phyloP scores from a whole-genome alignment of 2,329 filamentous ascomycete genomes.

The Aureobasidium zeae region DNA sequence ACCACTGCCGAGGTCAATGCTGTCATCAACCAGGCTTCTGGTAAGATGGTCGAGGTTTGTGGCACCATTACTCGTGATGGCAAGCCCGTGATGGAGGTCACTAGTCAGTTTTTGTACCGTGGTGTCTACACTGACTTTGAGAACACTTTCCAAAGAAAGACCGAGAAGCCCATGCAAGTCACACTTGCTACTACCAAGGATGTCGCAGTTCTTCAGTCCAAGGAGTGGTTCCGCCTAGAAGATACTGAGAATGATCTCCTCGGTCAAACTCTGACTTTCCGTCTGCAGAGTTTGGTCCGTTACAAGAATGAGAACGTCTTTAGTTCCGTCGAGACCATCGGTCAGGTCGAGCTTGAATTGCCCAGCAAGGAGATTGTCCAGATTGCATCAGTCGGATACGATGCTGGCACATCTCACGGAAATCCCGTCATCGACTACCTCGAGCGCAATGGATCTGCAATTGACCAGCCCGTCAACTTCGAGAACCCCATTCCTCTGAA shows the following conservation, averaged over 20 bases:
- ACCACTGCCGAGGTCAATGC: slow-evolving; percentile 95
- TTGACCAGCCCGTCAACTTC: slow-evolving; percentile 94
- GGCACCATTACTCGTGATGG: slow-evolving; percentile 83
- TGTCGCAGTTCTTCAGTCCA: slow-evolving; percentile 84
- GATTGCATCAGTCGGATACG: slow-evolving; percentile 93
- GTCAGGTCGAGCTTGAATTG: slow-evolving; percentile 85
- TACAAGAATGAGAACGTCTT: slow-evolving; percentile 94
- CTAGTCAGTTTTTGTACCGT: slow-evolving; percentile 94
- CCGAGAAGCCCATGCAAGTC: slow-evolving; percentile 88
- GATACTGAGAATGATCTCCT: slow-evolving; percentile 80
- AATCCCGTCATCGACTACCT: slow-evolving; percentile 97
- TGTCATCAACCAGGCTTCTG: slow-evolving; percentile 93
- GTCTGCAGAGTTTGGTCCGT: slow-evolving; percentile 77
- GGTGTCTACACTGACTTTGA: slow-evolving; percentile 86
- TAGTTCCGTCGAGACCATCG: slow-evolving; percentile 81
- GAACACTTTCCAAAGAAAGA: slow-evolving; percentile 97
- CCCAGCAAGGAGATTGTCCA: slow-evolving; percentile 96
- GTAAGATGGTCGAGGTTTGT: slow-evolving; percentile 99
- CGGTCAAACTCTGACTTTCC: slow-evolving; percentile 90
- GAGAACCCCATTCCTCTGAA: slow-evolving; percentile 95
- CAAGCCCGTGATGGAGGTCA: slow-evolving; percentile 90
- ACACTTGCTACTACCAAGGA: slow-evolving; percentile 81
- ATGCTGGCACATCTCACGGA: slow-evolving; percentile 79
- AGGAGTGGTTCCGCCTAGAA: slow-evolving; percentile 91
- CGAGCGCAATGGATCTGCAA: slow-evolving; percentile 77